Evolutionary conservation across 345 rosid genomes (phyloP).

Genomic region (Gossypium turneri): DNA sequence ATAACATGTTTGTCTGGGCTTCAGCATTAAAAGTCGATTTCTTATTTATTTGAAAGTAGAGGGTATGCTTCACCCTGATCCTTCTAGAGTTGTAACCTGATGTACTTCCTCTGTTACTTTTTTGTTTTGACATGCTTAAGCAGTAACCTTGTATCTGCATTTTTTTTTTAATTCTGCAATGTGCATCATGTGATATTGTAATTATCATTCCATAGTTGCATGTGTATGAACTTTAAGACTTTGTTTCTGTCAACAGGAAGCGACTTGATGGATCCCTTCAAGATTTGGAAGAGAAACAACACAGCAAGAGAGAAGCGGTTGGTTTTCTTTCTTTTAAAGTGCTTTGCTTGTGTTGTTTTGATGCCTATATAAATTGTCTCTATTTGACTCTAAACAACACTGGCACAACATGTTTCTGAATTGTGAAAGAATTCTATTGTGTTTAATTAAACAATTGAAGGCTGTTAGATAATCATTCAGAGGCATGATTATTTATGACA

Average conservation of each 20-base stretch:
- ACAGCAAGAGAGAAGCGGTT: constrained; percentile 88
- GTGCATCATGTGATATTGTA: not conserved
- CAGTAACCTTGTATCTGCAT: not conserved
- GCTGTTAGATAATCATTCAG: not conserved
- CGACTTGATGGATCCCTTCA: constrained; percentile 82
- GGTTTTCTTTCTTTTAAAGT: constrained; percentile 17
- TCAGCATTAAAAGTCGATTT: not conserved
- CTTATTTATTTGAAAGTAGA: not conserved
- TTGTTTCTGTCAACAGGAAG: constrained; percentile 47
- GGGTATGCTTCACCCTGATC: not conserved
- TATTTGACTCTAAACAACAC: not conserved
- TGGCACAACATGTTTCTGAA: not conserved
- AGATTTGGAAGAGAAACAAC: constrained; percentile 89
- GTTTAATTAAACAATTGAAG: not conserved
- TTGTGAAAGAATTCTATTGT: not conserved
- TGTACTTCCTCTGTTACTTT: not conserved
- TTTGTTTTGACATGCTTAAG: not conserved
- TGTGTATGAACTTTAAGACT: constrained; percentile 11
- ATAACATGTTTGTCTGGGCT: not conserved
- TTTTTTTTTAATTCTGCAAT: not conserved
- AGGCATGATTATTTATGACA: not conserved
- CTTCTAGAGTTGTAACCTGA: too few relatives aligned
- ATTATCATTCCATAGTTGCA: not conserved
- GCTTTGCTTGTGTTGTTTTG: not conserved
- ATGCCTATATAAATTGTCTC: not conserved